Conservation (phyloP, 495 filamentous ascomycete species). For the Cenococcum geophilum region DNA sequence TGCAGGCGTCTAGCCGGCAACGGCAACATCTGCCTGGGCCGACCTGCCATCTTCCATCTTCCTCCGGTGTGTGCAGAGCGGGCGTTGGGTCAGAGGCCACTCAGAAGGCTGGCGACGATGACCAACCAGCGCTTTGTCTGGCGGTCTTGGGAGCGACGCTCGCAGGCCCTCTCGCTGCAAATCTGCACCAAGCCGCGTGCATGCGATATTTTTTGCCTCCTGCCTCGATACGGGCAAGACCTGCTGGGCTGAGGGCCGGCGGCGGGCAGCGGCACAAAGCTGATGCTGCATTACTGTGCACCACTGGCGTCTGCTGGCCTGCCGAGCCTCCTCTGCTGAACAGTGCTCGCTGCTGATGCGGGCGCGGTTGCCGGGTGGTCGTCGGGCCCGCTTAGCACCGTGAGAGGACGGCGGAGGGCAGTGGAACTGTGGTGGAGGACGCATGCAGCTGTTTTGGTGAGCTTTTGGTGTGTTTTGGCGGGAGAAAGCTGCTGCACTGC, state of each 20-base stretch:
- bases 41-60: not conserved
- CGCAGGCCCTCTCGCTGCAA: not conserved
- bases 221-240: not conserved
- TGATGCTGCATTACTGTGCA: no score
- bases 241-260: not conserved
- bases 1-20: not conserved
- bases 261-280: no score
- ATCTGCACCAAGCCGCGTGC: slow-evolving; percentile 6
- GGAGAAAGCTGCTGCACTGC: slow-evolving; percentile 17
- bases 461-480: not conserved
- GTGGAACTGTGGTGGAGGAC: not conserved
- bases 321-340: not conserved
- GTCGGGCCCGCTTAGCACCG: no score
- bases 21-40: not conserved
- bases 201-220: slow-evolving; percentile 4
- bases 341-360: not conserved
- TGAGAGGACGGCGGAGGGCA: not conserved
- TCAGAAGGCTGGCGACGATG: not conserved
- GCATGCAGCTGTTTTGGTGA: not conserved
- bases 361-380: no score
- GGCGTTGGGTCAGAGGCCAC: slow-evolving; percentile 2
- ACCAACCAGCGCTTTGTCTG: not conserved
- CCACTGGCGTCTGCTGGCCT: no score
- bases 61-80: slow-evolving; percentile 1
- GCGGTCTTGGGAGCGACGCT: not conserved